Conservation (phyloP, 805 yeast species). For the Kuraishia molischiana region DNA sequence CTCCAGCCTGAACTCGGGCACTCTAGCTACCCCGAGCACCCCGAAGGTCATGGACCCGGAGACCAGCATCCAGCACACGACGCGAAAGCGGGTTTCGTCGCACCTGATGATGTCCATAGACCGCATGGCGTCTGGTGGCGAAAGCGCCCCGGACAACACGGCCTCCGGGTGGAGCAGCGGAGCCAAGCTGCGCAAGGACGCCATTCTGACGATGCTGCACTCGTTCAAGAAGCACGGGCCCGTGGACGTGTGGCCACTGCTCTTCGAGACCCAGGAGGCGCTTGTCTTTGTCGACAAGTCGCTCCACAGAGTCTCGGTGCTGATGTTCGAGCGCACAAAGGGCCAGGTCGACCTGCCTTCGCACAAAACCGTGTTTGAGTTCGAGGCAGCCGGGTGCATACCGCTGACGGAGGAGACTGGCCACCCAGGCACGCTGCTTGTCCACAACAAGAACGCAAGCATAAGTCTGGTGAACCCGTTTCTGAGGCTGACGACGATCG, state of each 20-base stretch:
- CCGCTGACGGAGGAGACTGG: constrained; percentile 4
- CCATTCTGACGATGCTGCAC: constrained; percentile 40
- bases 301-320: constrained; percentile 33
- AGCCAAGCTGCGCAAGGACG: constrained; percentile 46
- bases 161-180: constrained; percentile 12
- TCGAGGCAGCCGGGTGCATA: constrained; percentile 18
- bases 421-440: constrained; percentile 34
- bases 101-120: constrained; percentile 30
- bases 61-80: background rate
- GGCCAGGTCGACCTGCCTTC: constrained; percentile 17
- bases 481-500: constrained; percentile 33
- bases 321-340: constrained; percentile 32
- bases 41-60: constrained; percentile 27
- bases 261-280: constrained; percentile 49
- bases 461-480: constrained; percentile 47
- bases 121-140: constrained; percentile 28
- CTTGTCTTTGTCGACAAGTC: constrained; percentile 40
- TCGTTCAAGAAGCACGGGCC: constrained; percentile 4
- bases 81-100: constrained; percentile 20
- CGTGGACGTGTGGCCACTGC: constrained; percentile 28
- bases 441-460: constrained; percentile 25
- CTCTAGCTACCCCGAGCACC: constrained; percentile 28
- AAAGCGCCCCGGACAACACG: constrained; percentile 14
- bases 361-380: constrained; percentile 10
- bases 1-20: background rate